Base-by-base conservation (phyloP, 345 rosid genomes). In the Kandelia obovata region DNA sequence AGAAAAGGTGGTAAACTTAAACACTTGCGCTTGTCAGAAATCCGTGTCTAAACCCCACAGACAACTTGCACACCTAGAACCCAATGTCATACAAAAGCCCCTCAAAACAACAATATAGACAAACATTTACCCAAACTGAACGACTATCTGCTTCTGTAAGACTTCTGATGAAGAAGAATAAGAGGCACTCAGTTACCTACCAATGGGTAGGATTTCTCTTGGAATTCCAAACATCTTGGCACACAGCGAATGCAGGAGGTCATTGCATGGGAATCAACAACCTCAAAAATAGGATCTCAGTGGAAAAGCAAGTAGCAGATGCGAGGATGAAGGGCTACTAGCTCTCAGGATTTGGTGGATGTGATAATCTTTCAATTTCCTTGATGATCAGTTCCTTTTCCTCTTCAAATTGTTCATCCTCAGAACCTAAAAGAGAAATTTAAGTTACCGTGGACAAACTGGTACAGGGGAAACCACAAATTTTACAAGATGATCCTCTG, bases 381-480 rank as follows among this genome's bases (percentile, higher is more conserved):
- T 84, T 89, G 51, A 95, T 87, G 78, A 92, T 92, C 64, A 92
- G 76, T 75, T 95, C 97, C 75, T 92, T 95, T 77, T 92, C 99
- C 78, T 90, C 97, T 34, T 95, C 99, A 66, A 95, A 92, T 76
- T 90, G 89, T 61, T 95, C 99, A 65, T 90, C 99, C 52, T 90
- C 97, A 0, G 87, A 81, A 61, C 97, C 96, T 91, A 79, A 57
- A 57, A 63, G 32, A 9, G 21, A 57, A 34, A 30, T 26, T 5
- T 1, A 16, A 60, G 32, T n/a, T n/a, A 26, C 37, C 4, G 5
- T 7, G 5, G 1, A 3, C 0, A 13, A 55, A 56, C 11, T 7
- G 28, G 71, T 39, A 32, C 20, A 10, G 13, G 16, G 30, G 37
- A n/a, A 20, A 11, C 25, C 57, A 56, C 1, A 58, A 55, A 25